A percentile compares a stretch with the other conserved stretches of the same genome.
phyloP scores from a whole-genome alignment of 75 land plant species.

The Ceratopteris richardii region DNA sequence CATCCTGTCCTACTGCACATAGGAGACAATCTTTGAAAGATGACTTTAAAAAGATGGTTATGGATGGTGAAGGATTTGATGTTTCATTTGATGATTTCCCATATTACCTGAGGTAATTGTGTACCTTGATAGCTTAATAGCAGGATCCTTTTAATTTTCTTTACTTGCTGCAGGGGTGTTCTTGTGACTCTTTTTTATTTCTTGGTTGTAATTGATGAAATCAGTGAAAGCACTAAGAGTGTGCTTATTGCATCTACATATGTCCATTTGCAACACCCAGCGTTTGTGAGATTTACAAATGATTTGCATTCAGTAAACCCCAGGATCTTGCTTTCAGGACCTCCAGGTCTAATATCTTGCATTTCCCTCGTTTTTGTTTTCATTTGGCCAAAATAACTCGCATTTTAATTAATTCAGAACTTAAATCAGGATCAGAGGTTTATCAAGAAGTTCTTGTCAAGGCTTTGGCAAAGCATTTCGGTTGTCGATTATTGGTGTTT shows the following conservation, averaged over 20 bases:
- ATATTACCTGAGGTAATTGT: constrained; percentile 11
- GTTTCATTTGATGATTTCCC: constrained; percentile 19
- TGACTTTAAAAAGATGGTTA: constrained; percentile 7
- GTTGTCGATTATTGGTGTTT: constrained; percentile 57
- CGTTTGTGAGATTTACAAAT: constrained; percentile 42
- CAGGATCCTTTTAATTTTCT: neutral
- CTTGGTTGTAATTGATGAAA: neutral
- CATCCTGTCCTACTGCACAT: neutral
- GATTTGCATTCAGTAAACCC: constrained; percentile 51
- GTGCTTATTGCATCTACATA: constrained; percentile 49
- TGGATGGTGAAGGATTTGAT: constrained; percentile 8
- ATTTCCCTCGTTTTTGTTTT: neutral
- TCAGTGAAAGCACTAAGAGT: constrained; percentile 77
- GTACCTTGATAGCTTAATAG: neutral
- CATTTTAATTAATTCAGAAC: constrained; percentile 13
- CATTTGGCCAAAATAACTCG: neutral
- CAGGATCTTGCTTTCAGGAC: constrained; percentile 69
- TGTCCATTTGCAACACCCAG: constrained; percentile 50
- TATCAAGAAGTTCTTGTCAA: constrained; percentile 72
- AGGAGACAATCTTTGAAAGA: constrained; percentile 9
- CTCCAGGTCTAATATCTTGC: constrained; percentile 54
- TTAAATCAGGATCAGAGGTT: constrained; percentile 21
- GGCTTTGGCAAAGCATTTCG: constrained; percentile 64
- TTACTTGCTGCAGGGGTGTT: neutral
- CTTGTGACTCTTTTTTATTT: no score